Evolutionary conservation across 1,284 basidiomycete genomes (phyloP).

Genomic region (Athelia sp.): DNA sequence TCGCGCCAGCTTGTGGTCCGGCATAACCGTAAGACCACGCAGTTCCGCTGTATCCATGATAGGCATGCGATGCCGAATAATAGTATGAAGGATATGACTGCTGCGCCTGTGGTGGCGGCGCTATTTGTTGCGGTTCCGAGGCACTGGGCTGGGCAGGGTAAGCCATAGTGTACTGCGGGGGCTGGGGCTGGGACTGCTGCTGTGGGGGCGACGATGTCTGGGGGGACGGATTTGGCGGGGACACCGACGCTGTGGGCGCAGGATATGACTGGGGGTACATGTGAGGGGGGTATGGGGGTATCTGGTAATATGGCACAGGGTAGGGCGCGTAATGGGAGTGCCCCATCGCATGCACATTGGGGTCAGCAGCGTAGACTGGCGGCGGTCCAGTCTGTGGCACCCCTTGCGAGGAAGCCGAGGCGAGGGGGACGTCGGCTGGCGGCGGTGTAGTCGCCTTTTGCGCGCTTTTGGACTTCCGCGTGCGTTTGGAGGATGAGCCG

Average conservation of each 20-base stretch:
- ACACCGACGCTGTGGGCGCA: neutral
- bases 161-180: neutral
- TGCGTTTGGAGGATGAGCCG: slow-evolving; percentile 22
- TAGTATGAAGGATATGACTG: neutral
- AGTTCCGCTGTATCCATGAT: neutral
- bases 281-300: slow-evolving; percentile 9
- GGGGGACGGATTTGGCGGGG: neutral
- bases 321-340: slow-evolving; percentile 18
- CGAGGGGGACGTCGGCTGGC: slow-evolving; percentile 3
- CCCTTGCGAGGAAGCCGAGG: neutral
- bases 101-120: neutral
- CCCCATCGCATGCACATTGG: slow-evolving; percentile 8
- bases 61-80: neutral
- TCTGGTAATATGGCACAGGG: slow-evolving; percentile 4
- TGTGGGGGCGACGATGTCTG: neutral
- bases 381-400: slow-evolving; percentile 4
- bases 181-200: neutral
- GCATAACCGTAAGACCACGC: neutral
- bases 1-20: neutral
- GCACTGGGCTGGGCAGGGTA: neutral
- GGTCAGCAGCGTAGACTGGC: slow-evolving; percentile 13
- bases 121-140: neutral
- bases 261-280: slow-evolving; percentile 10
- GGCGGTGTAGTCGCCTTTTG: slow-evolving; percentile 9
- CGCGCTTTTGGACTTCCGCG: slow-evolving; percentile 24